These are phyloP conservation scores for Monilinia polystroma DNA, from an alignment of 2,329 filamentous ascomycete genomes.

Conservation along the genomic window DNA sequence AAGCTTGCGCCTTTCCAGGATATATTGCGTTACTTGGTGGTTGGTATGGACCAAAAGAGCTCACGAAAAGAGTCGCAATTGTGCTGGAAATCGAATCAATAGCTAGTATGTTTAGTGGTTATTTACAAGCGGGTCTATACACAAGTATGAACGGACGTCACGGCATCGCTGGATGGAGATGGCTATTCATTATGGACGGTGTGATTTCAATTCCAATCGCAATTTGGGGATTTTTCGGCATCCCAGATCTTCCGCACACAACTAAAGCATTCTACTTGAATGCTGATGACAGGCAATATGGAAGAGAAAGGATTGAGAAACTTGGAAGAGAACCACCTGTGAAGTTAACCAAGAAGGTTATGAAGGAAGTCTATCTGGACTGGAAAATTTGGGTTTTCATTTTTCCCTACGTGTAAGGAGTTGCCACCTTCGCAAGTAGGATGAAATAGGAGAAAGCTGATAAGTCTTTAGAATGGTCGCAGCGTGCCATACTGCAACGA, in stretches of 20 bases:
- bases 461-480: not conserved
- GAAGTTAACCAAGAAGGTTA: conserved; percentile 1
- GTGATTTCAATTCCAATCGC: conserved; percentile 11
- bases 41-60: conserved; percentile 46
- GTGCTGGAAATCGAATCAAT: conserved; percentile 42
- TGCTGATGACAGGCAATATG: conserved; percentile 4
- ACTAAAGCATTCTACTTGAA: conserved; percentile 11
- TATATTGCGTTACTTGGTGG: conserved; percentile 44
- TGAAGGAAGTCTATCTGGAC: conserved; percentile 3
- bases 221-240: conserved; percentile 9
- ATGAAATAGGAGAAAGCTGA: not conserved
- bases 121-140: conserved; percentile 45
- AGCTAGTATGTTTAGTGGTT: conserved; percentile 46
- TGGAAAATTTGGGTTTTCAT: conserved; percentile 16
- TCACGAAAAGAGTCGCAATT: conserved; percentile 45
- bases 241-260: conserved; percentile 7
- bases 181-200: conserved; percentile 49
- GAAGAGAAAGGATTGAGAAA: conserved; percentile 6
- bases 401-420: not conserved
- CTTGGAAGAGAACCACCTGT: not conserved
- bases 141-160: conserved; percentile 42
- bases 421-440: not conserved
- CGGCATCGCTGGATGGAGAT: conserved; percentile 45
- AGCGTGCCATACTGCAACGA: conserved; percentile 9
- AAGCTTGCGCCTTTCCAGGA: conserved; percentile 47